Evolutionary conservation across 345 rosid genomes (phyloP).

Genomic region (Pistacia atlantica): DNA sequence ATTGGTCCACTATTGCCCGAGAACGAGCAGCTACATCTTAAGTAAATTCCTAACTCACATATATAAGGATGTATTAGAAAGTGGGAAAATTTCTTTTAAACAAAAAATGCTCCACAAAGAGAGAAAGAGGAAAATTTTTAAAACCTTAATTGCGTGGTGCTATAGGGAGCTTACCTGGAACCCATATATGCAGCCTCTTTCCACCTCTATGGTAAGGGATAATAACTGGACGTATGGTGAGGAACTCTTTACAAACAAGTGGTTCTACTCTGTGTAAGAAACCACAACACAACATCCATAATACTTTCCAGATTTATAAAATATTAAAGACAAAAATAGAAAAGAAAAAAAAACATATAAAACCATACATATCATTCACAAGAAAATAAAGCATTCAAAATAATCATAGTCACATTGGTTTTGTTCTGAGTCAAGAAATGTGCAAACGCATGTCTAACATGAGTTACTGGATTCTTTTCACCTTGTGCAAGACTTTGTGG

Average conservation of each 20-base stretch:
- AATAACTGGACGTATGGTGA: conserved; percentile 72
- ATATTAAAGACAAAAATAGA: not conserved
- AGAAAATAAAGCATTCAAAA: not conserved
- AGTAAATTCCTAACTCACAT: conserved; percentile 62
- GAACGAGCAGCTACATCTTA: conserved; percentile 83
- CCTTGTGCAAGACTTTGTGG: not conserved
- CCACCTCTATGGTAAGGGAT: conserved; percentile 98
- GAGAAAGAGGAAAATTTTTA: conserved; percentile 7
- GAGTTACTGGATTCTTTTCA: not conserved
- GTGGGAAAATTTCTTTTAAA: not conserved
- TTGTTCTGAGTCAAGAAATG: not conserved
- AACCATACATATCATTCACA: not conserved
- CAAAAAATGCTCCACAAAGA: not conserved
- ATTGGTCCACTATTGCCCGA: conserved; percentile 58
- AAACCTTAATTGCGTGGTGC: not conserved
- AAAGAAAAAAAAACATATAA: not conserved
- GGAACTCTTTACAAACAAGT: conserved; percentile 82
- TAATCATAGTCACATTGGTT: not conserved
- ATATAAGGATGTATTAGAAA: conserved; percentile 3
- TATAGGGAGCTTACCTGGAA: conserved; percentile 55
- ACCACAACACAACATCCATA: conserved; percentile 12
- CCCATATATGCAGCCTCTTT: conserved; percentile 88
- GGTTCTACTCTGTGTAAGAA: conserved; percentile 83
- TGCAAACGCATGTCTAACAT: not conserved
- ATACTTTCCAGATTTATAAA: not conserved